A percentile compares a stretch with the other conserved stretches of the same genome.
These are phyloP conservation scores for Tephrocybe sp. DNA, from an alignment of 768 basidiomycete species.

Conservation along the genomic window DNA sequence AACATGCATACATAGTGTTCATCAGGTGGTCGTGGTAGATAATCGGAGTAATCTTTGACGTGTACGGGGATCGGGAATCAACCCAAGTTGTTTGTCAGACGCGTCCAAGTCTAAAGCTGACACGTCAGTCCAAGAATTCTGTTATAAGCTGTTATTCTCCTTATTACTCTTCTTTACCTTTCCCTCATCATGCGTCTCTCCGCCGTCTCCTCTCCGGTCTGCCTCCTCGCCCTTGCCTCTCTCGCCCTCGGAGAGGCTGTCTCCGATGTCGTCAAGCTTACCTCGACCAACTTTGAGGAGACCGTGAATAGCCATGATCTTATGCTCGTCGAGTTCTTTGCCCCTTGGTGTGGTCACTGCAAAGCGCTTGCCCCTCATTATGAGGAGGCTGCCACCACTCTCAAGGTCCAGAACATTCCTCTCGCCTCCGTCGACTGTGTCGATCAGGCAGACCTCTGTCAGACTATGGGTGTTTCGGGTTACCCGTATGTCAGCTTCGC, in stretches of 20 bases:
- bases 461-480: conserved; percentile 82
- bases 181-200: conserved; percentile 61
- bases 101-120: conserved; percentile 25
- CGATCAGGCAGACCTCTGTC: conserved; percentile 89
- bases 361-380: conserved; percentile 94
- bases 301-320: conserved; percentile 64
- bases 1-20: background rate
- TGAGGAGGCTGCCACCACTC: conserved; percentile 87
- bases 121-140: conserved; percentile 43
- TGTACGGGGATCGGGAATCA: conserved; percentile 7
- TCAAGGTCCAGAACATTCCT: conserved; percentile 88
- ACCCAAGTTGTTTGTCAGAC: conserved; percentile 16
- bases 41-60: conserved; percentile 7
- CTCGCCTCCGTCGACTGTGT: conserved; percentile 98
- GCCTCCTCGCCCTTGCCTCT: conserved; percentile 49
- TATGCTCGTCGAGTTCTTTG: conserved; percentile 94
- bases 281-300: conserved; percentile 63
- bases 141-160: conserved; percentile 26
- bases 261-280: conserved; percentile 84
- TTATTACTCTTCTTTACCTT: conserved; percentile 20
- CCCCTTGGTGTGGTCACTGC: conserved; percentile 95
- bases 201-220: conserved; percentile 46
- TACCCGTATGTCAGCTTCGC: conserved; percentile 71
- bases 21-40: background rate
- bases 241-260: conserved; percentile 52